Conservation (phyloP, 2,329 filamentous ascomycete genomes). For the Penicillium sp. region DNA sequence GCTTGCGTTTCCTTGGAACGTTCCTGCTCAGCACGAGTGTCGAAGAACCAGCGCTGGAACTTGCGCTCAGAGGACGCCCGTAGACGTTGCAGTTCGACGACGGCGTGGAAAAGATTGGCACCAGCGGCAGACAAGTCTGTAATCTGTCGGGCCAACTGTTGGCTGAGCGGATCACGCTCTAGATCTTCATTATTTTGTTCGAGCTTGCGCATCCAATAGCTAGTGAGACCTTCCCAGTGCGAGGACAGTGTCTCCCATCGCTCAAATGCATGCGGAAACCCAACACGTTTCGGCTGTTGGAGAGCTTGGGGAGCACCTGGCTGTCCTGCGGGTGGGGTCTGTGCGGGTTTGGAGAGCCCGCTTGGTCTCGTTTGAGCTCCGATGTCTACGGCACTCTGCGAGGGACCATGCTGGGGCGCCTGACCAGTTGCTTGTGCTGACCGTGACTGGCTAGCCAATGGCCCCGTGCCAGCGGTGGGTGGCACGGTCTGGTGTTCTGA, state of each 20-base stretch:
- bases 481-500: constrained; percentile 19
- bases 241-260: constrained; percentile 96
- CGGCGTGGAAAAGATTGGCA: constrained; percentile 94
- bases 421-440: constrained; percentile 19
- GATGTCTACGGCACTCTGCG: constrained; percentile 21
- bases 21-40: constrained; percentile 86
- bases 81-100: constrained; percentile 90
- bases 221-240: constrained; percentile 96
- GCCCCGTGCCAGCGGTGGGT: constrained; percentile 3
- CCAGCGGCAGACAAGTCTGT: constrained; percentile 96
- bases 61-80: constrained; percentile 95
- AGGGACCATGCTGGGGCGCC: constrained; percentile 21
- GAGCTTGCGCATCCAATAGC: constrained; percentile 92
- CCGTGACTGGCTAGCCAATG: constrained; percentile 16
- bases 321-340: constrained; percentile 27
- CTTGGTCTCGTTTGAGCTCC: constrained; percentile 20
- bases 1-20: constrained; percentile 77
- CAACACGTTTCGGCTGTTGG: constrained; percentile 54
- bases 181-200: constrained; percentile 88
- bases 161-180: constrained; percentile 74
- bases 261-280: constrained; percentile 95
- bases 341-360: constrained; percentile 26
- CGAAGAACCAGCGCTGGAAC: constrained; percentile 98
- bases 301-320: constrained; percentile 30
- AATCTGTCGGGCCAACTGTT: constrained; percentile 89